Evolutionary conservation across 164 flowering plant genomes (phyloP), one percentile per base, ranked within the genome.

Genomic region (Akebia trifoliata): DNA sequence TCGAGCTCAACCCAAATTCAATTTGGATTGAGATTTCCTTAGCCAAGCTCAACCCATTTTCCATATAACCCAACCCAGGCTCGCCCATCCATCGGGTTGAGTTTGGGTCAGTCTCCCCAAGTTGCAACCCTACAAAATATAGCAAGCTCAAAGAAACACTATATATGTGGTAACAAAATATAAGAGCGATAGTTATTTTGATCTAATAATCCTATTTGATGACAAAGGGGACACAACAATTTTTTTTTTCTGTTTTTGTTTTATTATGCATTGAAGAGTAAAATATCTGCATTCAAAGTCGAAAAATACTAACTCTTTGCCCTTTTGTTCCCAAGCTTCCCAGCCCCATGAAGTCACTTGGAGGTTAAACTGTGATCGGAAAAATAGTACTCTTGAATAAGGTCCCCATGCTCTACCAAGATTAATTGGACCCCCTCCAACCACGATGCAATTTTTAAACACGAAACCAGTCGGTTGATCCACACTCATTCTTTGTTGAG

Each of bases 361-460:
- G 4, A 55, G 2, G 0, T 70, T 57, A 50, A 74, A 45, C 0
- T 24, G 15, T n/a, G 66, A 42, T 44, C 55, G 59, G 54, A 53
- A 65, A 37, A 64, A 74, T 0, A 74, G 2, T 1, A 74, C 78
- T 47, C 74, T 49, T 0, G 78, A 72, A 39, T 67, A 65, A 2
- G 18, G 39, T 61, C 70, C 61, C 62, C 66, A 74, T 15, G 78
- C 62, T 32, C 78, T 70, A 42, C 78, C 78, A 36, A 74, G 51
- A 21, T 56, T 64, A 0, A 63, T 29, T 35, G 14, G n/a, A 6
- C 70, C 72, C 7, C 9, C 54, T 1, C 78, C 78, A 4, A 15
- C 8, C 29, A 74, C 64, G 1, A 7, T 22, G 14, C 74, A 68
- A 2, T 42, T 24, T 25, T 68, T 68, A 24, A 74, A 74, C 26